Base-by-base conservation (phyloP, 345 rosid species). In the Crucihimalaya himalaica region DNA sequence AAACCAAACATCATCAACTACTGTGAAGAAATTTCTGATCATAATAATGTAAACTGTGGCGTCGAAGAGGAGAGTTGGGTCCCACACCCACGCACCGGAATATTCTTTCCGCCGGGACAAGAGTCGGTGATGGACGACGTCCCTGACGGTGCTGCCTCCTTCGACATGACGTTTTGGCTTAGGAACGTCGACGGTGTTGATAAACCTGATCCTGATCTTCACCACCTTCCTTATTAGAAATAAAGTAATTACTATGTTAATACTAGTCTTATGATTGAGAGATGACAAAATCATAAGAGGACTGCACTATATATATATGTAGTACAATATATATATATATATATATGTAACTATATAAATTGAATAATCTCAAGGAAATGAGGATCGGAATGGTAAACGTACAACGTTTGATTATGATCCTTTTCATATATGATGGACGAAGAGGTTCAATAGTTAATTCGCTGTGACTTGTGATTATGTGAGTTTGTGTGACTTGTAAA, bases 11-110 rank as follows among this genome's bases (percentile, higher is more conserved):
- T 50, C 5, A 55, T 63, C 12, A 20, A 57, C 66, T 46, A 57
- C 55, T 70, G 66, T 16, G 12, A 63, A 62, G 65, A 76, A 31
- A 23, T 6, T 61, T 56, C 45, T 5, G 61, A 63, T 7, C 64
- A 68, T 61, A 48, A 34, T 58, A n/a, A n/a, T n/a, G n/a, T n/a
- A n/a, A n/a, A 6, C 4, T 47, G 27, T 63, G 46, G 16, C 12
- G 27, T 47, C 16, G 68, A 68, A 51, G 74, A 67, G 46, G 79
- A 60, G 12, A 45, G 46, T 5, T 87, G 96, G 96, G 70, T 82
- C 27, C 96, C 96, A 16, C 86, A 87, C 66, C 92, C 92, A 27
- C 89, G 85, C 12, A 81, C 82, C 4, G 96, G 90, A 50, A 89
- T 87, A 64, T 89, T 83, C 64, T 75, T 77, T 19, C 96, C 96